Conservation (phyloP, 768 basidiomycete species). For the Amanita phalloides region DNA sequence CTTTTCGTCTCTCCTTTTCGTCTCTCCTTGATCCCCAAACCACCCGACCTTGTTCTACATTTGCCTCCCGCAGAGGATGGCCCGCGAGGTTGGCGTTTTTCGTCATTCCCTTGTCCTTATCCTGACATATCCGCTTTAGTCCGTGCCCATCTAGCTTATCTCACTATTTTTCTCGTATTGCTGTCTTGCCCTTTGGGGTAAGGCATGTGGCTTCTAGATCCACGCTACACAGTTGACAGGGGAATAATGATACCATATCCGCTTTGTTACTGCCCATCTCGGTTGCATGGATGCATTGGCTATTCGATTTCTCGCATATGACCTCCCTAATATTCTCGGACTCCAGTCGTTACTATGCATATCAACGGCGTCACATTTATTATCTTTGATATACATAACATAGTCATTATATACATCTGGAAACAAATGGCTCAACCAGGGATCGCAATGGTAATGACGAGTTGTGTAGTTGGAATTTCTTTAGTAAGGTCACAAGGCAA, state of each 20-base stretch:
- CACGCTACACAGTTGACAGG: not conserved
- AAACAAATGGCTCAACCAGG: not conserved
- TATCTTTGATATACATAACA: not conserved
- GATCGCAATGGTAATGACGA: not conserved
- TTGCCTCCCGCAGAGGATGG: not conserved
- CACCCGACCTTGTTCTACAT: not conserved
- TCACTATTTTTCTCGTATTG: not conserved
- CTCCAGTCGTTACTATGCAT: not conserved
- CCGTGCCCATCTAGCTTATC: not conserved
- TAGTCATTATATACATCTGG: not conserved
- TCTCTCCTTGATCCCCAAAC: not conserved
- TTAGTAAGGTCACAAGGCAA: too few relatives aligned
- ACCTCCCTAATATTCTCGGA: constrained; percentile 1
- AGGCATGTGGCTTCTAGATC: not conserved
- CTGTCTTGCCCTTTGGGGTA: not conserved
- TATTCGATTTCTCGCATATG: not conserved
- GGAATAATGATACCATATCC: constrained; percentile 3
- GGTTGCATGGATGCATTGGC: not conserved
- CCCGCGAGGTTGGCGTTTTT: not conserved
- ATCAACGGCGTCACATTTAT: not conserved
- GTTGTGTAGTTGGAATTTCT: not conserved
- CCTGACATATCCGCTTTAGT: not conserved
- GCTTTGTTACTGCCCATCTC: not conserved
- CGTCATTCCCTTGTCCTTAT: not conserved
- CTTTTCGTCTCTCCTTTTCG: not conserved